These are phyloP conservation scores for Vararia minispora DNA, from an alignment of 768 basidiomycete genomes.

Conservation along the genomic window DNA sequence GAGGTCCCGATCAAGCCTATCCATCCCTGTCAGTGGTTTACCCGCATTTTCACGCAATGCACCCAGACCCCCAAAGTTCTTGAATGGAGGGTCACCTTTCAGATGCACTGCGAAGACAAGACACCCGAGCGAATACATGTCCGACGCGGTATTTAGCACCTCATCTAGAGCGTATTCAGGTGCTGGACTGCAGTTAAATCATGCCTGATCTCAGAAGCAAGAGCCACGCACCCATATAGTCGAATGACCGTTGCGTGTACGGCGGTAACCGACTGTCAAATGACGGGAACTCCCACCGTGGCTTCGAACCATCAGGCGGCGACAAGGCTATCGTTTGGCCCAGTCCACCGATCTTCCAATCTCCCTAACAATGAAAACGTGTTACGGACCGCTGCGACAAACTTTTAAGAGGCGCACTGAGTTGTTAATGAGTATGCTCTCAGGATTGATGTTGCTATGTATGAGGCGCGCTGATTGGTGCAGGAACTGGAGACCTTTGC, in stretches of 20 bases:
- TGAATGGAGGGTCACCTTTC: slow-evolving; percentile 80
- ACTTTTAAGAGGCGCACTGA: slow-evolving; percentile 29
- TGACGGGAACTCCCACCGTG: slow-evolving; percentile 86
- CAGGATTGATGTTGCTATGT: slow-evolving; percentile 83
- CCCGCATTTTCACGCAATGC: slow-evolving; percentile 61
- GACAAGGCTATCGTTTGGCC: slow-evolving; percentile 76
- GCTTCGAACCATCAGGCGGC: slow-evolving; percentile 54
- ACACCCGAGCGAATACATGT: slow-evolving; percentile 90
- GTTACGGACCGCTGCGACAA: too few relatives aligned
- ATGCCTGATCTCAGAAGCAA: too few relatives aligned
- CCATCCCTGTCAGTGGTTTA: slow-evolving; percentile 49
- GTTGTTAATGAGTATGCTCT: slow-evolving; percentile 81
- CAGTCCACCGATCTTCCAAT: slow-evolving; percentile 94
- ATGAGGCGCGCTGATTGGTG: slow-evolving; percentile 88
- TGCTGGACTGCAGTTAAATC: slow-evolving; percentile 33
- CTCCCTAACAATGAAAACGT: slow-evolving; percentile 55
- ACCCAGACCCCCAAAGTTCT: slow-evolving; percentile 67
- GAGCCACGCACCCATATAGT: slow-evolving; percentile 70
- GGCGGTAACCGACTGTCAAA: slow-evolving; percentile 71
- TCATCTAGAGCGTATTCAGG: slow-evolving; percentile 95
- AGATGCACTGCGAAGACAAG: slow-evolving; percentile 87
- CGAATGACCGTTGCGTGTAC: slow-evolving; percentile 84
- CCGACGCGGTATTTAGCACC: slow-evolving; percentile 72
- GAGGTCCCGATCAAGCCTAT: slow-evolving; percentile 57
- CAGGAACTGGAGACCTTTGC: slow-evolving; percentile 82